These are phyloP conservation scores for Rhododendron henanense DNA, from an alignment of 148 eudicot genomes.

Conservation along the genomic window DNA sequence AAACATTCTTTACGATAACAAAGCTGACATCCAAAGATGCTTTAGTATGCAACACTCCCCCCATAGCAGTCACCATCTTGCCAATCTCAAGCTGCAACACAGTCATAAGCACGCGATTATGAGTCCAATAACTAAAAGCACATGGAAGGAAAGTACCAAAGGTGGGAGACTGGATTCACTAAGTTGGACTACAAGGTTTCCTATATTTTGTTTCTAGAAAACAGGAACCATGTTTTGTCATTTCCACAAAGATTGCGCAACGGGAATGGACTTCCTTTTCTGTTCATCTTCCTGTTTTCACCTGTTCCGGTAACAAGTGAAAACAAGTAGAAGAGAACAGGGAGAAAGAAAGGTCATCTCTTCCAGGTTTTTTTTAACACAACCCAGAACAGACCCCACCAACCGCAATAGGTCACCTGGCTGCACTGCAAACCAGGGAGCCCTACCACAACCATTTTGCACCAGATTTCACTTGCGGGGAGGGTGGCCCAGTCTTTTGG, in stretches of 20 bases:
- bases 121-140: neutral
- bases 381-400: neutral
- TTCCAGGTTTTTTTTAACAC: neutral
- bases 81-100: slow-evolving; percentile 60
- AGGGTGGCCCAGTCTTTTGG: neutral
- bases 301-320: neutral
- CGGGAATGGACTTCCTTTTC: neutral
- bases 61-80: slow-evolving; percentile 81
- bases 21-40: slow-evolving; percentile 83
- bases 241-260: neutral
- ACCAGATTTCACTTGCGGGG: neutral
- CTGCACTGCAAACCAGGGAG: neutral
- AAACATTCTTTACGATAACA: slow-evolving; percentile 80
- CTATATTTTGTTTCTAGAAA: neutral
- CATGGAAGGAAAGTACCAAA: neutral
- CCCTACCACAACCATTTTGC: neutral
- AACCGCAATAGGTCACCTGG: neutral
- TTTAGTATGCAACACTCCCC: slow-evolving; percentile 62
- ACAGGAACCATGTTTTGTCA: neutral
- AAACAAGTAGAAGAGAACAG: neutral
- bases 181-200: neutral
- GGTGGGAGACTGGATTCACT: neutral
- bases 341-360: neutral
- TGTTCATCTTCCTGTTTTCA: neutral
- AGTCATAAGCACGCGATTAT: slow-evolving; percentile 1